phyloP scores from a whole-genome alignment of 371 early-diverging fungal species.

The Batrachochytrium dendrobatidis region DNA sequence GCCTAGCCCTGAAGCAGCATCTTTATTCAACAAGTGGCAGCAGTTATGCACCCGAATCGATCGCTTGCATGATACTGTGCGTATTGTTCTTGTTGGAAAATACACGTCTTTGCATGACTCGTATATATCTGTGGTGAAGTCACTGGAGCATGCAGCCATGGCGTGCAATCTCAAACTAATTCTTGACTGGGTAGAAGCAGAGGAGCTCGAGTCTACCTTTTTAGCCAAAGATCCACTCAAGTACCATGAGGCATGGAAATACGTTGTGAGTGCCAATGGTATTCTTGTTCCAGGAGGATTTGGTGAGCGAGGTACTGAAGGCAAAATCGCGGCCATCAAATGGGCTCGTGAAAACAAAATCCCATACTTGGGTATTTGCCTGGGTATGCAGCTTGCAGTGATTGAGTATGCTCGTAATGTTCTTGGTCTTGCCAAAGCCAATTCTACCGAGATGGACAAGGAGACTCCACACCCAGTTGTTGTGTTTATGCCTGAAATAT shows the following conservation, averaged over 20 bases:
- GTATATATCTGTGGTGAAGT: constrained; percentile 95
- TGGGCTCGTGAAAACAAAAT: constrained; percentile 97
- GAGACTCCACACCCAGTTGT: constrained; percentile 70
- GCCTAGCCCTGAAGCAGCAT: constrained; percentile 10
- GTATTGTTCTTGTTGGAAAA: constrained; percentile 95
- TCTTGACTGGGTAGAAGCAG: constrained; percentile 92
- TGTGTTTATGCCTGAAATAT: constrained; percentile 94
- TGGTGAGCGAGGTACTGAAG: constrained; percentile 95
- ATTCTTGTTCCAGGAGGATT: constrained; percentile 99
- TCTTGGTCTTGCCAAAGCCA: constrained; percentile 67
- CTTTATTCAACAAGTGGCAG: constrained; percentile 63
- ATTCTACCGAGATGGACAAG: constrained; percentile 80
- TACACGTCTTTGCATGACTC: constrained; percentile 93
- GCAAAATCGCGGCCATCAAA: constrained; percentile 93
- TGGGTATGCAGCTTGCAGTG: constrained; percentile 97
- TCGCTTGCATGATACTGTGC: constrained; percentile 76
- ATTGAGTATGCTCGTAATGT: constrained; percentile 98
- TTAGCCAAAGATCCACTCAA: constrained; percentile 72
- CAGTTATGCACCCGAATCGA: constrained; percentile 69
- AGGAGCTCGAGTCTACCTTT: constrained; percentile 73
- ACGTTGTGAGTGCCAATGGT: constrained; percentile 75
- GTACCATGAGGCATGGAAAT: constrained; percentile 91
- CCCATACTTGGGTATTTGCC: constrained; percentile 96
- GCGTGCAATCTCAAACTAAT: constrained; percentile 73
- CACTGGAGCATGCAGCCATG: constrained; percentile 88